Base-by-base conservation (phyloP, 495 filamentous ascomycete species). In the Lindgomyces ingoldianus region DNA sequence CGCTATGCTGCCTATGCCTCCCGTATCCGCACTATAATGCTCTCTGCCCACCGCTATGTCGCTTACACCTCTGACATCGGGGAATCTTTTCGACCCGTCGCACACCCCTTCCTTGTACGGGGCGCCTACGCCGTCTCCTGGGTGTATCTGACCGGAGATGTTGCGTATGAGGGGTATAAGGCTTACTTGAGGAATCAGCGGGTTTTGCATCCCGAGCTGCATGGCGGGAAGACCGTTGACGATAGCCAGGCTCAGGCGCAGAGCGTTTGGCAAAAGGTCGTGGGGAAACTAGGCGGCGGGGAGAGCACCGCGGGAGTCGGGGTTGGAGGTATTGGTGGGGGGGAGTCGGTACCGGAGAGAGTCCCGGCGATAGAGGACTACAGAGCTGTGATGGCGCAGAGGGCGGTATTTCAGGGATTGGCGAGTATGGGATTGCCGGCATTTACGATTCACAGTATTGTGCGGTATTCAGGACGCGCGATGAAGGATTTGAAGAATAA, bases 51-150 rank as follows among this genome's bases (percentile, higher is more conserved):
- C 73, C 89, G 94, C 72, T 98, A 98, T 75, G 91, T 98, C 61
- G 94, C 94, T 65, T 98, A 98, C 78, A 98, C 94, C 14, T 93
- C 89, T 30, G 94, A 98, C 74, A 91, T 98, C 45, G 94, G 94
- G 73, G 94, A 98, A 75, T 95, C 90, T 9, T 98, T 98, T 77
- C 88, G 94, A 4, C 94, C 94, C 3, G 83, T 98, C 57, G 92
- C 93, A 3, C 91, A 97, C 74, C 93, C 91, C 0, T 85, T 77
- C 68, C 78, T 93, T 3, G 89, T 98, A 3, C 82, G 86, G 44
- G 78, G 85, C 54, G 94, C 94, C 8, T 98, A 98, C 75, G 93
- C 84, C 57, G 80, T 98, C 58, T 95, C 90, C 21, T 98, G 94
- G 94, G 81, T 86, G 19, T 98, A 98, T 73, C 80, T 98, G 46